Evolutionary conservation across 2,329 filamentous ascomycete genomes (phyloP).

Genomic region (Pseudohalonectria lignicola): DNA sequence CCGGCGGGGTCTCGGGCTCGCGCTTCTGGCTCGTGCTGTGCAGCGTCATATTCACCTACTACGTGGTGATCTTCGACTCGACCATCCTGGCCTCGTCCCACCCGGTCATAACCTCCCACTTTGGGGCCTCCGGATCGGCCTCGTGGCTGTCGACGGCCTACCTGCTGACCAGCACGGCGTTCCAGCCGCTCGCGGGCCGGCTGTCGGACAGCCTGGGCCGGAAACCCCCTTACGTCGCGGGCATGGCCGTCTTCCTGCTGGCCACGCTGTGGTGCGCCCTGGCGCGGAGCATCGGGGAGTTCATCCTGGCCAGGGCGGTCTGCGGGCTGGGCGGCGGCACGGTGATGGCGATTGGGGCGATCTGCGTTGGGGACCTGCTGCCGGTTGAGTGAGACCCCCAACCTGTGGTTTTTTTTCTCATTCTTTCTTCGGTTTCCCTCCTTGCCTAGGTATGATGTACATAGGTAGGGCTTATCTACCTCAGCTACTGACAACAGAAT

Average conservation of each 20-base stretch:
- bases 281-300: conserved; percentile 54
- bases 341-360: conserved; percentile 55
- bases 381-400: conserved; percentile 61
- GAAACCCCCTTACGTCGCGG: conserved; percentile 53
- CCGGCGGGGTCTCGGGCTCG: conserved; percentile 32
- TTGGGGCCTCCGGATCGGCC: conserved; percentile 64
- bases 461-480: too few relatives aligned
- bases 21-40: conserved; percentile 54
- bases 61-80: conserved; percentile 57
- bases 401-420: conserved; percentile 13
- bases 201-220: conserved; percentile 65
- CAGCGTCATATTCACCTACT: conserved; percentile 45
- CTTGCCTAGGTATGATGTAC: too few relatives aligned
- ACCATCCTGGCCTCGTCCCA: conserved; percentile 77
- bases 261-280: conserved; percentile 61
- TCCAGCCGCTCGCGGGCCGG: conserved; percentile 65
- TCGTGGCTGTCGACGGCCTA: conserved; percentile 78
- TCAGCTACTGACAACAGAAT: neutral
- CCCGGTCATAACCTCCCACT: conserved; percentile 69
- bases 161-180: conserved; percentile 63
- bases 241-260: conserved; percentile 49
- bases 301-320: conserved; percentile 59
- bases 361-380: conserved; percentile 64
- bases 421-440: too few relatives aligned
- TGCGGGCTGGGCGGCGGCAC: conserved; percentile 67